A percentile compares a stretch with the other conserved stretches of the same genome.
phyloP scores from a whole-genome alignment of 2,329 filamentous ascomycete genomes.

The Apiospora hydei region DNA sequence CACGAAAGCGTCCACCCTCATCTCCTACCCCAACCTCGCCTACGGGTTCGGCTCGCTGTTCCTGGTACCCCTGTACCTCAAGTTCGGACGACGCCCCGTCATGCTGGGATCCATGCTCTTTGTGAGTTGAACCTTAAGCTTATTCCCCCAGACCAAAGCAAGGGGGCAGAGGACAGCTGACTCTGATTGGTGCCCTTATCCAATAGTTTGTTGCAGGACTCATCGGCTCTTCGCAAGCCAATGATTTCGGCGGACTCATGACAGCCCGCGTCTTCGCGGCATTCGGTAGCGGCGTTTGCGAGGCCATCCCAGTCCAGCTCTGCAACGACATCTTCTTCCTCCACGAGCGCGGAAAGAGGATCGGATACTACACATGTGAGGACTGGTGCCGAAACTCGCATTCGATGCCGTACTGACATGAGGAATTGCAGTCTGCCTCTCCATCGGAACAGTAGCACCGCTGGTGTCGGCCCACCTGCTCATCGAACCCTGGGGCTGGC shows the following conservation, averaged over 20 bases:
- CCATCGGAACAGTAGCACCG: conserved; percentile 62
- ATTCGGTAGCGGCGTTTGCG: conserved; percentile 52
- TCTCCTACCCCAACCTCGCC: conserved; percentile 67
- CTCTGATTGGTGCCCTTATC: not conserved
- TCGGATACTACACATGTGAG: conserved; percentile 65
- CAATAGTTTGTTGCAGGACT: conserved; percentile 49
- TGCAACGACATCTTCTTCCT: conserved; percentile 56
- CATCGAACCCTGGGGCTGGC: conserved; percentile 63
- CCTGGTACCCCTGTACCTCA: conserved; percentile 64
- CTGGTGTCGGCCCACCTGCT: conserved; percentile 69
- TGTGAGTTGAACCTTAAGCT: conserved; percentile 34
- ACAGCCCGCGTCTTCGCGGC: conserved; percentile 47
- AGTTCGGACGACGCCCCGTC: conserved; percentile 51
- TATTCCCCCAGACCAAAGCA: not conserved
- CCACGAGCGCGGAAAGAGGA: conserved; percentile 57
- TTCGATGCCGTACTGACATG: not conserved
- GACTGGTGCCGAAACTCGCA: not conserved
- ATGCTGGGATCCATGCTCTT: conserved; percentile 50
- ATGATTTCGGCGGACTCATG: conserved; percentile 47
- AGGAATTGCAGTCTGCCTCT: conserved; percentile 54
- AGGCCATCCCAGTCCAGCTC: conserved; percentile 53
- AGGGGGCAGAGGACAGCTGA: not conserved
- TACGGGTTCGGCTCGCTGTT: conserved; percentile 65
- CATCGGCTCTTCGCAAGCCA: conserved; percentile 47
- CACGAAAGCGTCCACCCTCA: conserved; percentile 59